These are phyloP conservation scores for Citrus trifoliata DNA, from an alignment of 345 rosid genomes.

Conservation along the genomic window DNA sequence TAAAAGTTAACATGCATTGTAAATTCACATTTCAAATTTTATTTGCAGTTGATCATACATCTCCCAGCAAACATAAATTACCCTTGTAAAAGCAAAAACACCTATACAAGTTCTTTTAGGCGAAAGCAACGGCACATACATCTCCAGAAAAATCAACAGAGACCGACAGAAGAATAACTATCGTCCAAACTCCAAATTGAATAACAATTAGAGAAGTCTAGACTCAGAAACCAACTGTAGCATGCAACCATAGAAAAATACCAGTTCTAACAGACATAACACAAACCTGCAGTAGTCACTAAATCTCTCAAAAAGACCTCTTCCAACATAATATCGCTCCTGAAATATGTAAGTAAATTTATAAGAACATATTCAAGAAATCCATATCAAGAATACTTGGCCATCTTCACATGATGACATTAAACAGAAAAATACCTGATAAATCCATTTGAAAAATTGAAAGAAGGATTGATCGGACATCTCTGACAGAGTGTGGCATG, in stretches of 20 bases:
- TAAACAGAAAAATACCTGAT: conserved; percentile 57
- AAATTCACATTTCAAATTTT: not conserved
- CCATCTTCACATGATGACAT: conserved; percentile 9
- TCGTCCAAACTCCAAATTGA: not conserved
- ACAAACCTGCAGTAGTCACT: conserved; percentile 88
- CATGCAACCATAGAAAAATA: not conserved
- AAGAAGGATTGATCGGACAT: conserved; percentile 93
- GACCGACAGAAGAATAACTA: not conserved
- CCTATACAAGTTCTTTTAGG: not conserved
- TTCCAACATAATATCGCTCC: conserved; percentile 97
- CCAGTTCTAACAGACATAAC: not conserved
- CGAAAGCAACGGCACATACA: not conserved
- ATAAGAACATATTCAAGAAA: conserved; percentile 10
- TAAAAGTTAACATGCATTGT: not conserved
- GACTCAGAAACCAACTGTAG: not conserved
- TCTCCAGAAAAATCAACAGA: not conserved
- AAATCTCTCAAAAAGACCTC: conserved; percentile 86
- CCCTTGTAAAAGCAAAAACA: not conserved
- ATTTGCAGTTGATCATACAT: not conserved
- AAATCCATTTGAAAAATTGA: conserved; percentile 98
- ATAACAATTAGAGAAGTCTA: not conserved
- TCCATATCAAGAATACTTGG: conserved; percentile 10
- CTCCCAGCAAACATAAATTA: not conserved
- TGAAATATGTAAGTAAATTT: conserved; percentile 33
- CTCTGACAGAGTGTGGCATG: conserved; percentile 80